phyloP scores from a whole-genome alignment of 495 filamentous ascomycete genomes.

The Stereocaulon alpinum region DNA sequence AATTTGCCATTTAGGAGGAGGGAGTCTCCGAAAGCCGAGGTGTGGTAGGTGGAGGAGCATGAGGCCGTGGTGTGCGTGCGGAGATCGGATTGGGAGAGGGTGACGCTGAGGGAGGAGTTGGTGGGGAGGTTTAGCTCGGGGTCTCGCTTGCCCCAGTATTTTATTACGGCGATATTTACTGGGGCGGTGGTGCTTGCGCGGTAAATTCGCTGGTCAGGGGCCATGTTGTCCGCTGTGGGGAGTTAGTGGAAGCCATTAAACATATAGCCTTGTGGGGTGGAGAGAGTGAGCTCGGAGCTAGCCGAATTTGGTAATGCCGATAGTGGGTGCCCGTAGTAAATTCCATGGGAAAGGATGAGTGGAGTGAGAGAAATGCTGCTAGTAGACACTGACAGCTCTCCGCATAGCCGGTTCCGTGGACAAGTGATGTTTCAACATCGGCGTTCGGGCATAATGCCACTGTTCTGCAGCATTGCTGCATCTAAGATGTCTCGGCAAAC shows the following conservation, averaged over 20 bases:
- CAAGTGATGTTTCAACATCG: too few species aligned
- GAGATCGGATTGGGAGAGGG: slow-evolving; percentile 85
- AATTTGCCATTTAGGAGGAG: slow-evolving; percentile 74
- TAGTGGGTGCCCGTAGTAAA: too few species aligned
- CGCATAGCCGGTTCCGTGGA: too few species aligned
- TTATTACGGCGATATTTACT: slow-evolving; percentile 98
- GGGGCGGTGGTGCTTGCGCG: slow-evolving; percentile 91
- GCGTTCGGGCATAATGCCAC: too few species aligned
- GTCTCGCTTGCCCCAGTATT: slow-evolving; percentile 99
- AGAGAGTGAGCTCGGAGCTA: too few species aligned
- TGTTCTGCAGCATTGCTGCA: too few species aligned
- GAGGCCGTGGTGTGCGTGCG: slow-evolving; percentile 93
- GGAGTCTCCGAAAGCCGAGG: slow-evolving; percentile 45
- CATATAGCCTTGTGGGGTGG: not conserved
- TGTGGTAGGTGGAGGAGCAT: slow-evolving; percentile 61
- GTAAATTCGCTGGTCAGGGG: slow-evolving; percentile 52
- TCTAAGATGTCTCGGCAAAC: not conserved
- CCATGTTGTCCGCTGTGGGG: not conserved
- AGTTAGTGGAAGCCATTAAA: not conserved
- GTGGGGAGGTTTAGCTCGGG: slow-evolving; percentile 87
- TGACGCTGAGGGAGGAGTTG: slow-evolving; percentile 93
- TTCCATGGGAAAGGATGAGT: too few species aligned
- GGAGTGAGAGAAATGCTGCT: too few species aligned
- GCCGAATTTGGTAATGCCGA: too few species aligned
- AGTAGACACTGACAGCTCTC: too few species aligned